A percentile compares a stretch with the other conserved stretches of the same genome.
phyloP scores from a whole-genome alignment of 73 alveolate genomes.

The Tetrahymena malaccensis region DNA sequence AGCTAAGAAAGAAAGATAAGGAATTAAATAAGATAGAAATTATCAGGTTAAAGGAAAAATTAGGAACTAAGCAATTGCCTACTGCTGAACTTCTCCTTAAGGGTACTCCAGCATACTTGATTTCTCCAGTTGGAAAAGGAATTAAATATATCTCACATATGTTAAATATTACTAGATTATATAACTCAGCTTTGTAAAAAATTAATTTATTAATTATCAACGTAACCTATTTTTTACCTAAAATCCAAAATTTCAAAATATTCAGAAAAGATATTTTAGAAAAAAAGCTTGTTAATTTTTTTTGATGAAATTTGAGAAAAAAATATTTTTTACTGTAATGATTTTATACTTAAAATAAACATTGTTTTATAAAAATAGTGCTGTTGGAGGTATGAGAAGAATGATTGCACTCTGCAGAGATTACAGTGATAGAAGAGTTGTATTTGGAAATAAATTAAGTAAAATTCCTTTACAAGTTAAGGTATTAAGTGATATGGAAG shows the following conservation, averaged over 20 bases:
- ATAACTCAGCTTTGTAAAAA: slow-evolving; percentile 45
- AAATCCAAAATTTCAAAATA: too few relatives aligned
- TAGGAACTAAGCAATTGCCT: slow-evolving; percentile 88
- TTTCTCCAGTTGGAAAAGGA: slow-evolving; percentile 69
- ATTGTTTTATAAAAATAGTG: background rate
- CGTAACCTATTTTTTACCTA: background rate
- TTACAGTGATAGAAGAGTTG: slow-evolving; percentile 58
- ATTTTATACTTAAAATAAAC: background rate
- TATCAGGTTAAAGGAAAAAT: slow-evolving; percentile 71
- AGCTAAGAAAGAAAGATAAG: slow-evolving; percentile 40
- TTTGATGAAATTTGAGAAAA: too few relatives aligned
- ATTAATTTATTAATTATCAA: background rate
- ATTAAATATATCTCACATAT: slow-evolving; percentile 62
- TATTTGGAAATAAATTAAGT: slow-evolving; percentile 59
- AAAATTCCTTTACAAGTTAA: slow-evolving; percentile 48
- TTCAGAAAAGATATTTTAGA: too few relatives aligned
- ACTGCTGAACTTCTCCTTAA: slow-evolving; percentile 73
- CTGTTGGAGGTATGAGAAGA: slow-evolving; percentile 67
- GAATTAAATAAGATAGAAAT: slow-evolving; percentile 55
- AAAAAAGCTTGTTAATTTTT: too few relatives aligned
- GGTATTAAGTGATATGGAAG: slow-evolving; percentile 49
- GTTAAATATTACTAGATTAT: slow-evolving; percentile 69
- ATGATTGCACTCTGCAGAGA: slow-evolving; percentile 64
- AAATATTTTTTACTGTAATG: too few relatives aligned
- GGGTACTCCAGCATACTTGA: slow-evolving; percentile 48